Percentiles rank a stretch among this genome's conserved stretches.
Evolutionary conservation across 305 asterid species (phyloP).

Genomic region (Rubia tinctorum): DNA sequence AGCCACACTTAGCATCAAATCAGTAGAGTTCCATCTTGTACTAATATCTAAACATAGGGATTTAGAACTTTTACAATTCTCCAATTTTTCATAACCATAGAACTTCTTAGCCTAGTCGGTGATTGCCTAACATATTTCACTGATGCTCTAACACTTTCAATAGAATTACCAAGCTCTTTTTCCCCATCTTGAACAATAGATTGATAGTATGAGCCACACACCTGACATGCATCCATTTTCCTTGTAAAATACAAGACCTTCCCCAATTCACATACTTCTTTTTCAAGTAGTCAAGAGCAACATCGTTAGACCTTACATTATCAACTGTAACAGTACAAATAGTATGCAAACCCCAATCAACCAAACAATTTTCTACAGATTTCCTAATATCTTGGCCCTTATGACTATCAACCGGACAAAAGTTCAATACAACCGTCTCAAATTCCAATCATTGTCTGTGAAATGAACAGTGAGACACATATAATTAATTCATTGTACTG

Average conservation of each 20-base stretch:
- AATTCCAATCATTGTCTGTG: background rate
- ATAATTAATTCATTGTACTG: too few species aligned
- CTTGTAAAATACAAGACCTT: constrained; percentile 4
- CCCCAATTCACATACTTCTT: background rate
- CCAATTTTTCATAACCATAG: background rate
- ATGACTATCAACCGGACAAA: constrained; percentile 7
- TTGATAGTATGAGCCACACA: constrained; percentile 15
- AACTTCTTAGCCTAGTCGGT: background rate
- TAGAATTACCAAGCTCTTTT: background rate
- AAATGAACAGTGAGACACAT: too few species aligned
- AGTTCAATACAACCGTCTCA: constrained; percentile 7
- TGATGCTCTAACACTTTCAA: background rate
- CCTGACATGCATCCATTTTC: constrained; percentile 16
- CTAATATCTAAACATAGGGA: background rate
- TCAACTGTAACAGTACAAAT: background rate
- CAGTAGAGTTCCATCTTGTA: background rate
- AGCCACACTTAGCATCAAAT: background rate
- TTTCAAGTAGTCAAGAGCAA: background rate
- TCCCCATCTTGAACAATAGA: constrained; percentile 12
- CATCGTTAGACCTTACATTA: background rate
- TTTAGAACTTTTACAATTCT: background rate
- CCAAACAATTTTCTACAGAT: background rate
- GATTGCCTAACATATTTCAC: background rate
- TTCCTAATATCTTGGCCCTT: background rate
- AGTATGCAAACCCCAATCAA: constrained; percentile 14